Conservation (phyloP, 257 asterid species). For the Nicotiana obtusifolia region DNA sequence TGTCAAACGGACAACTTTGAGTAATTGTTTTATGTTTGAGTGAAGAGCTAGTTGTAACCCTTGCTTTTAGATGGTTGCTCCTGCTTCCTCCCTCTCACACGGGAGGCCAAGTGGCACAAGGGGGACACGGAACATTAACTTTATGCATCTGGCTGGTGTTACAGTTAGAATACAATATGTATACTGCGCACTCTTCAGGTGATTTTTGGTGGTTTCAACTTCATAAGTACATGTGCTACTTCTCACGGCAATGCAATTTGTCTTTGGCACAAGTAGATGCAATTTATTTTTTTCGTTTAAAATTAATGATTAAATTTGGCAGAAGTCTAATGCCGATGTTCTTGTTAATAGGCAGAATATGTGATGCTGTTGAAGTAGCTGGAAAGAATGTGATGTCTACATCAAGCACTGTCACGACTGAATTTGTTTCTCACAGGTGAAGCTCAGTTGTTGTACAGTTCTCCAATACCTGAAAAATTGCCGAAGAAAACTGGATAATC, state of each 20-base stretch:
- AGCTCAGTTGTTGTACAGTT: neutral
- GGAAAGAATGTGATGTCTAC: constrained; percentile 92
- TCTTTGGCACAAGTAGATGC: neutral
- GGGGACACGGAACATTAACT: neutral
- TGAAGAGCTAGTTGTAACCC: neutral
- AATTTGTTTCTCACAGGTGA: constrained; percentile 79
- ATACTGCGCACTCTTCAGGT: neutral
- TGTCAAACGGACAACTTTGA: neutral
- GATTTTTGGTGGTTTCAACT: neutral
- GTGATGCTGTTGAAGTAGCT: constrained; percentile 90
- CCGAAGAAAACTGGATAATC: neutral
- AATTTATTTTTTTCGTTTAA: neutral
- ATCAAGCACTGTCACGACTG: constrained; percentile 82
- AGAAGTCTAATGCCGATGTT: neutral
- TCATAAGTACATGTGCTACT: neutral
- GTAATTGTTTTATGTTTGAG: neutral
- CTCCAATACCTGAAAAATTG: neutral
- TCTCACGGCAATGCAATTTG: neutral
- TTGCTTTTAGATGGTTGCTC: too few species aligned
- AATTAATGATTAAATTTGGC: neutral
- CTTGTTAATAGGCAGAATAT: constrained; percentile 52
- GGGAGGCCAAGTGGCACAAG: neutral
- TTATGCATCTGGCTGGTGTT: neutral
- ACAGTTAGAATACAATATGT: neutral
- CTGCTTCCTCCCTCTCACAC: neutral